Evolutionary conservation across 2,329 filamentous ascomycete genomes (phyloP), one percentile per base, ranked within the genome.

Genomic region (Penicillium oxalicum): DNA sequence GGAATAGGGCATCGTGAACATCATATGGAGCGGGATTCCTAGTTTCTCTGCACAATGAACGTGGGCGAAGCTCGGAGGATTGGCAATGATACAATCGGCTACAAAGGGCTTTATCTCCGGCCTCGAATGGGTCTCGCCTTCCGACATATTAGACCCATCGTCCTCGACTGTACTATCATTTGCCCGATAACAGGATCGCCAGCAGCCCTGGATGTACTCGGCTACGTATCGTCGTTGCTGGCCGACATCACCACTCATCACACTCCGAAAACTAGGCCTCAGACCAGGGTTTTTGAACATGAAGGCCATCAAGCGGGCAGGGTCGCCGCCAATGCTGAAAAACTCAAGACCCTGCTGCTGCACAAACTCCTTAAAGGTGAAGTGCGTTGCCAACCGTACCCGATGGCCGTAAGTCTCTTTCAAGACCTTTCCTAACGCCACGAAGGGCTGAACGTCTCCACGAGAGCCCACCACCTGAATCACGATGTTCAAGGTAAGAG

Each of bases 271-370:
- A 86, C 83, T 86, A 1, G 89, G 89, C 84, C 94, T 88, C 29
- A 95, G 73, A 0, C 88, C 87, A 0, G 89, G 88, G 57, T 93
- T 87, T 68, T 91, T 91, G 40, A 93, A 88, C 88, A 94, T 94
- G 61, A 91, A 94, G 3, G 88, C 87, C 86, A 89, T 90, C 38
- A 89, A 73, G 60, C 87, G 80, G 1, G 82, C 78, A 1, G 86
- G 86, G 62, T 90, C 84, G 2, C 86, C 86, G n/a, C 86, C 85
- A 44, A 89, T 86, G 52, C 72, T 79, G 66, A 86, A 89, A 66
- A 89, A 91, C 59, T 90, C 87, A 11, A 91, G 75, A 0, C 77
- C 84, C 62, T 83, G 82, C 45, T 86, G 80, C 51, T 82, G 77
- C 3, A 90, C 82, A 56, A 89, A 87, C 0, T 73, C 66, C 55